Conservation (phyloP, 768 basidiomycete species). For the Amanita rubescens region DNA sequence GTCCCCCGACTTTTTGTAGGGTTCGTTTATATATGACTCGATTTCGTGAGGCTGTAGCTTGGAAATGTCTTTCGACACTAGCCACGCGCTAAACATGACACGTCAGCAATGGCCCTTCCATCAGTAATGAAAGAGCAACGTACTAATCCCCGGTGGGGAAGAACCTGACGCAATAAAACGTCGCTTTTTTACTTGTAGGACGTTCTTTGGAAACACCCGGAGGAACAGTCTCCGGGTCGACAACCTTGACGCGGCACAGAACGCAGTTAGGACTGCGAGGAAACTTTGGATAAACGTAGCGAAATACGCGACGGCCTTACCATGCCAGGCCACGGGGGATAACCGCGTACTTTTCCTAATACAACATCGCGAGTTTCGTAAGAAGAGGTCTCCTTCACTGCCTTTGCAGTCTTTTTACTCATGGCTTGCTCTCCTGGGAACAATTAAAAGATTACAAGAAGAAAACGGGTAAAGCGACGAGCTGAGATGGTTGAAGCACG, state of each 20-base stretch:
- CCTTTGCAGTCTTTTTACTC: slow-evolving; percentile 49
- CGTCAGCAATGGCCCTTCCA: background rate
- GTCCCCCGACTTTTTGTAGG: slow-evolving; percentile 69
- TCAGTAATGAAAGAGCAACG: slow-evolving; percentile 28
- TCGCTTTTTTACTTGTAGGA: slow-evolving; percentile 64
- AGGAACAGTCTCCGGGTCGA: slow-evolving; percentile 65
- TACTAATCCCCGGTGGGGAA: slow-evolving; percentile 94
- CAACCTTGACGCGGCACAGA: slow-evolving; percentile 47
- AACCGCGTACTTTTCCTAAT: slow-evolving; percentile 90
- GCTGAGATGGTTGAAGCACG: slow-evolving; percentile 17
- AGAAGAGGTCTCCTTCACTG: slow-evolving; percentile 32
- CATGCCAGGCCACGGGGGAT: slow-evolving; percentile 91
- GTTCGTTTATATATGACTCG: slow-evolving; percentile 71
- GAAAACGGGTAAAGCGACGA: slow-evolving; percentile 7
- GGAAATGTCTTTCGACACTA: slow-evolving; percentile 74
- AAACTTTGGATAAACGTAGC: slow-evolving; percentile 10
- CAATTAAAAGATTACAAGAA: background rate
- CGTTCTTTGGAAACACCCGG: slow-evolving; percentile 57
- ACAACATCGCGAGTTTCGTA: slow-evolving; percentile 81
- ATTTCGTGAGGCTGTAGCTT: slow-evolving; percentile 76
- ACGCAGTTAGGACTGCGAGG: slow-evolving; percentile 4
- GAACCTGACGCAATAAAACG: slow-evolving; percentile 69
- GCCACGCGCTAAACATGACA: slow-evolving; percentile 63
- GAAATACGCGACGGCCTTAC: slow-evolving; percentile 42
- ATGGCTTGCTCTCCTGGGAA: slow-evolving; percentile 17